Percentiles rank a stretch among this genome's conserved stretches.
Conservation (phyloP, 1,139 yeast genomes). For the Suhomyces chickasaworum region DNA sequence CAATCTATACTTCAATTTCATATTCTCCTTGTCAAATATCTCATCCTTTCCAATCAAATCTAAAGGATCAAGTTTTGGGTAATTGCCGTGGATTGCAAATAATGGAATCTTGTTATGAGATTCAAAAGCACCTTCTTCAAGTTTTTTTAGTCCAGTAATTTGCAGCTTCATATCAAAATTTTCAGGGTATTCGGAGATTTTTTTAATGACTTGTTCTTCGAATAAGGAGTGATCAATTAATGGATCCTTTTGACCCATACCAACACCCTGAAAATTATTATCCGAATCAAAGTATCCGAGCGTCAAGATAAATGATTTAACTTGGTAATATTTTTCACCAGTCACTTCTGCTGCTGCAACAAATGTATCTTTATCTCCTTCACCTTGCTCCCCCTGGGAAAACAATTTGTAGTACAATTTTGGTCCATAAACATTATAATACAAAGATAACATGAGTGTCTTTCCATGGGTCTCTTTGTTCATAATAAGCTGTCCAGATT, state of each 20-base stretch:
- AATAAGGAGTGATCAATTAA: constrained; percentile 29
- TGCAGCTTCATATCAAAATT: constrained; percentile 21
- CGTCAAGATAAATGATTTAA: constrained; percentile 39
- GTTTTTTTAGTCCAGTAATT: constrained; percentile 23
- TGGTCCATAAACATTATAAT: constrained; percentile 64
- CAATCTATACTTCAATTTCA: constrained; percentile 32
- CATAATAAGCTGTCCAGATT: constrained; percentile 61
- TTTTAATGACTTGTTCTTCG: constrained; percentile 16
- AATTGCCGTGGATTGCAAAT: constrained; percentile 43
- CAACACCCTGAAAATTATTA: constrained; percentile 36
- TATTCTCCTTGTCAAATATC: constrained; percentile 30
- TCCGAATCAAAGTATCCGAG: constrained; percentile 33
- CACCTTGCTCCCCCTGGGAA: constrained; percentile 63
- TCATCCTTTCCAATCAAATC: constrained; percentile 27
- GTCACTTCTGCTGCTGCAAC: constrained; percentile 57
- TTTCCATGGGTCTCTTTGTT: constrained; percentile 56
- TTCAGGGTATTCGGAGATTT: constrained; percentile 8
- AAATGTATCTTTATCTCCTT: constrained; percentile 71
- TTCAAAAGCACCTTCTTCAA: constrained; percentile 23
- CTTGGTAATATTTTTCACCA: constrained; percentile 52
- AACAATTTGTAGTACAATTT: constrained; percentile 54
- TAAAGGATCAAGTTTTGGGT: constrained; percentile 41
- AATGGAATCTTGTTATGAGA: constrained; percentile 21
- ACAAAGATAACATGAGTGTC: constrained; percentile 52
- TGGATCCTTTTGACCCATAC: constrained; percentile 46